A percentile compares a stretch with the other conserved stretches of the same genome.
These are phyloP conservation scores for Gossypium australe DNA, from an alignment of 345 rosid species.

Conservation along the genomic window DNA sequence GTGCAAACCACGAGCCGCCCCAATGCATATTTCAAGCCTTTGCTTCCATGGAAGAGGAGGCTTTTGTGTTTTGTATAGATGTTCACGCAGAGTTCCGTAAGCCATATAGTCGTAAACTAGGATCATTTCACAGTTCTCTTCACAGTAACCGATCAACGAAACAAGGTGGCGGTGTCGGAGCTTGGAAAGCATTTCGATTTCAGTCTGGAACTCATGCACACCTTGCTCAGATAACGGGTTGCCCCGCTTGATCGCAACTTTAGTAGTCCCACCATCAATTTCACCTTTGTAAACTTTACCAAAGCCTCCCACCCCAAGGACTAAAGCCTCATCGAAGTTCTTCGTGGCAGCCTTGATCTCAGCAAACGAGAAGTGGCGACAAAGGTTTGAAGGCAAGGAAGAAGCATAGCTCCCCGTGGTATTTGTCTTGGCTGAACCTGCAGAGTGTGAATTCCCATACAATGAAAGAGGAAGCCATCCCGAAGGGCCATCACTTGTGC, in stretches of 20 bases:
- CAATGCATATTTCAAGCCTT: constrained; percentile 95
- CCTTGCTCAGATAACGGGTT: constrained; percentile 98
- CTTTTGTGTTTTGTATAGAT: constrained; percentile 85
- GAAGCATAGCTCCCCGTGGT: constrained; percentile 97
- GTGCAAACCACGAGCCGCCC: constrained; percentile 91
- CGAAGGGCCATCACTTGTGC: constrained; percentile 83
- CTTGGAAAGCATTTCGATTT: constrained; percentile 97
- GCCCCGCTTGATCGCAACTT: constrained; percentile 96
- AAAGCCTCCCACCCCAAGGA: constrained; percentile 96
- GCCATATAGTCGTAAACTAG: constrained; percentile 97
- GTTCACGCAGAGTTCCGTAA: constrained; percentile 86
- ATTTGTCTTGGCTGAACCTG: constrained; percentile 87
- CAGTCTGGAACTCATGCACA: constrained; percentile 94
- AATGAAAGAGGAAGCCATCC: constrained; percentile 98
- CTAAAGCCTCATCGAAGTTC: constrained; percentile 81
- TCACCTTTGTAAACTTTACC: constrained; percentile 97
- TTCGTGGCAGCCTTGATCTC: constrained; percentile 98
- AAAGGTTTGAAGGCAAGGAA: constrained; percentile 88
- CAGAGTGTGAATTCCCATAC: constrained; percentile 91
- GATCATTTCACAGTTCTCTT: constrained; percentile 94
- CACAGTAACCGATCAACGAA: constrained; percentile 91
- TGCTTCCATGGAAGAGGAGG: constrained; percentile 95
- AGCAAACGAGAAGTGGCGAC: constrained; percentile 95
- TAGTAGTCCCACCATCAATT: constrained; percentile 75
- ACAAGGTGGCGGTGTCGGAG: constrained; percentile 97